A percentile compares a stretch with the other conserved stretches of the same genome.
Conservation (phyloP, 2,329 filamentous ascomycete species). For the Cytospora paraplurivora region DNA sequence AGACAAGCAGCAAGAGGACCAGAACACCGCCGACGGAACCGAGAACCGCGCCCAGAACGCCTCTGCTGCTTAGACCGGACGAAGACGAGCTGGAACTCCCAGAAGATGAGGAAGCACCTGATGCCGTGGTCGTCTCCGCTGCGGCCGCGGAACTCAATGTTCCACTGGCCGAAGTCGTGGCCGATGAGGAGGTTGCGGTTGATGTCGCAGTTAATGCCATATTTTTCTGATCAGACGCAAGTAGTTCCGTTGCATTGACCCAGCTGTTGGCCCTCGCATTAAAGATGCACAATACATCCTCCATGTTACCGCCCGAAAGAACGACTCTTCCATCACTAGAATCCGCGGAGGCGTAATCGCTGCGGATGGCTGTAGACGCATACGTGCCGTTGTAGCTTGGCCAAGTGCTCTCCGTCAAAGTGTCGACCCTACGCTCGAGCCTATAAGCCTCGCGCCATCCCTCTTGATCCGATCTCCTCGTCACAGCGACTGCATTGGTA, state of each 20-base stretch:
- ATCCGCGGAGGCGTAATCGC: conserved; percentile 72
- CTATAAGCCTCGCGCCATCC: conserved; percentile 1
- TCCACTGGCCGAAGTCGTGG: conserved; percentile 36
- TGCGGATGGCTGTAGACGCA: conserved; percentile 66
- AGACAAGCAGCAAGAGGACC: conserved; percentile 68
- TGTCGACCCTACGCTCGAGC: conserved; percentile 32
- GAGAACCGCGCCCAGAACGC: conserved; percentile 78
- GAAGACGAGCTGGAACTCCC: conserved; percentile 32
- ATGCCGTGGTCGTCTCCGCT: conserved; percentile 34
- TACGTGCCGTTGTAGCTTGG: conserved; percentile 76
- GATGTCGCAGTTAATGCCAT: conserved; percentile 38
- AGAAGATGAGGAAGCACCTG: conserved; percentile 33
- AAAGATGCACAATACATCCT: conserved; percentile 75
- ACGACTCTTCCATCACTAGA: conserved; percentile 68
- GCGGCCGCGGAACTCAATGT: conserved; percentile 33
- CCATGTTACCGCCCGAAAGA: conserved; percentile 71
- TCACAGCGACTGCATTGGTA: conserved; percentile 48
- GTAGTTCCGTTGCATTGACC: conserved; percentile 69
- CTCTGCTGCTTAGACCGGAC: conserved; percentile 43
- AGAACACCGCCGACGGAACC: conserved; percentile 78
- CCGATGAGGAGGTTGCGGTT: conserved; percentile 36
- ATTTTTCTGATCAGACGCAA: conserved; percentile 50
- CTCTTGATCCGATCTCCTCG: conserved; percentile 28
- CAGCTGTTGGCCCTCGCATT: conserved; percentile 74
- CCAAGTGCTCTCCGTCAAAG: conserved; percentile 65